Conservation (phyloP, 1,139 yeast species). For the Barnettozyma hawaiiensis region DNA sequence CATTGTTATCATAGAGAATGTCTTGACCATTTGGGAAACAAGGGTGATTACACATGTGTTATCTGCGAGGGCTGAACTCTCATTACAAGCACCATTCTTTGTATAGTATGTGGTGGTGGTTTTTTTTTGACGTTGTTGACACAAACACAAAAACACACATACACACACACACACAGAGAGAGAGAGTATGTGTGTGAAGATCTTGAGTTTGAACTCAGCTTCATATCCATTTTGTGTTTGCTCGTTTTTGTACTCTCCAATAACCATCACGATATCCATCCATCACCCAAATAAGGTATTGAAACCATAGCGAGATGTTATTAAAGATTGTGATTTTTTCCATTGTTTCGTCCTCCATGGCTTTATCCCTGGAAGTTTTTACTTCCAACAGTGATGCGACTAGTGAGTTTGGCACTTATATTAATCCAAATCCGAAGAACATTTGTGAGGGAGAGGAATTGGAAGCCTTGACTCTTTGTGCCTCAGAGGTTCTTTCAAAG, state of each 20-base stretch:
- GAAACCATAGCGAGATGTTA: constrained; percentile 10
- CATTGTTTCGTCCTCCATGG: neutral
- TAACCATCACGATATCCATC: neutral
- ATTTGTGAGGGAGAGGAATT: constrained; percentile 38
- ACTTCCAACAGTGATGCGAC: constrained; percentile 19
- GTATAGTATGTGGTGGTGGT: too few relatives aligned
- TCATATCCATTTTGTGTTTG: neutral
- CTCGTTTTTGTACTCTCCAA: neutral
- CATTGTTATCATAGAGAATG: constrained; percentile 70
- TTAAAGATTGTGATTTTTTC: constrained; percentile 3
- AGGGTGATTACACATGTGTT: constrained; percentile 20
- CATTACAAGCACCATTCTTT: too few relatives aligned
- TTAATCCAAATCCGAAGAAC: constrained; percentile 42
- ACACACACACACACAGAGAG: too few relatives aligned
- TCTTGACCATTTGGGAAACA: constrained; percentile 38
- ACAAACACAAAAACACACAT: too few relatives aligned
- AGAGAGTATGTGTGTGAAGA: neutral
- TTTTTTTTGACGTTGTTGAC: too few relatives aligned
- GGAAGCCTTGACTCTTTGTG: constrained; percentile 38
- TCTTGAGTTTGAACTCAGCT: neutral
- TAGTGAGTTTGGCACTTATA: constrained; percentile 41
- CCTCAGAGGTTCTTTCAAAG: constrained; percentile 40
- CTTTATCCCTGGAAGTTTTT: constrained; percentile 12
- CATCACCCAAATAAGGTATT: too few relatives aligned
- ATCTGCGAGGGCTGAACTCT: constrained; percentile 19